A percentile compares a stretch with the other conserved stretches of the same genome.
Evolutionary conservation across 768 basidiomycete species (phyloP).

Genomic region (Phaeolepiota aurea): DNA sequence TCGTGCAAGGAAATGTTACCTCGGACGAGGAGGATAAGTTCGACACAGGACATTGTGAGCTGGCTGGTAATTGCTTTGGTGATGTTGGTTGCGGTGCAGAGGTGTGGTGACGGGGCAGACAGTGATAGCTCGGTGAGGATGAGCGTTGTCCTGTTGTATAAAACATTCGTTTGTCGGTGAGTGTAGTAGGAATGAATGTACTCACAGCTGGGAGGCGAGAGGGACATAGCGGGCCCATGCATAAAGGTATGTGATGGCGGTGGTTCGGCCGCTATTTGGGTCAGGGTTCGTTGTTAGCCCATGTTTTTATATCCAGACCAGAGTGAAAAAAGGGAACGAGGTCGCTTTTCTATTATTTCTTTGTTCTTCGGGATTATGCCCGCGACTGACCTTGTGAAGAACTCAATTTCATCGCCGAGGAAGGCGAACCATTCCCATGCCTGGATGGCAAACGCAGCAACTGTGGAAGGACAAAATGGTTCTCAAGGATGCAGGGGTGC

Average conservation of each 20-base stretch:
- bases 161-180: background rate
- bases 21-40: constrained; percentile 12
- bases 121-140: constrained; percentile 3
- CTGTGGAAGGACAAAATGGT: no score
- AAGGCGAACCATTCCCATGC: constrained; percentile 9
- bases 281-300: background rate
- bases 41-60: constrained; percentile 9
- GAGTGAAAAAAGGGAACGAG: no score
- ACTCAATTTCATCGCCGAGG: constrained; percentile 14
- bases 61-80: constrained; percentile 8
- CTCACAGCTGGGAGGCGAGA: constrained; percentile 11
- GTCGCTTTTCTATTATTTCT: no score
- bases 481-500: no score
- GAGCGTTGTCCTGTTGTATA: constrained; percentile 8
- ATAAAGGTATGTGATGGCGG: constrained; percentile 10
- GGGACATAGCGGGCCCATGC: constrained; percentile 10
- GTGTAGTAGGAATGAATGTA: background rate
- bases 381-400: constrained; percentile 10
- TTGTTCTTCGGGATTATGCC: no score
- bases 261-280: background rate
- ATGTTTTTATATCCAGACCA: no score
- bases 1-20: no score
- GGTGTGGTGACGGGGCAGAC: background rate
- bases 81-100: constrained; percentile 5
- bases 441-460: constrained; percentile 13